Conservation (phyloP, 768 basidiomycete species). For the Mycena vitilis region DNA sequence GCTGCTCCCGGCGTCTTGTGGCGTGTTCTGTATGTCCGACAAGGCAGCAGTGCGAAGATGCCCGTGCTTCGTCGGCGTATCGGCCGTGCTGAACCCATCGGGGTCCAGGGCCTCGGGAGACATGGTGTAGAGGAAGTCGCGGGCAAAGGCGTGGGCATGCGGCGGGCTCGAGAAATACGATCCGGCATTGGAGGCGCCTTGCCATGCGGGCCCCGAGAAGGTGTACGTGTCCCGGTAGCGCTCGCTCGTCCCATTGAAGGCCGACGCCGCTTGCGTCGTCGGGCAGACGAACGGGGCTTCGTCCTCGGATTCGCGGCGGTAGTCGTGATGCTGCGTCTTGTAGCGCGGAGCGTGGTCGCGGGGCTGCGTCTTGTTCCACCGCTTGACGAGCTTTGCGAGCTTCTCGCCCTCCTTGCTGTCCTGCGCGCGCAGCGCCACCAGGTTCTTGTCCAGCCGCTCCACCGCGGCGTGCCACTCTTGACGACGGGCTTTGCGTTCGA, state of each 20-base stretch:
- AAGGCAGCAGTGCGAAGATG: slow-evolving; percentile 1
- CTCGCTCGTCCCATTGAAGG: slow-evolving; percentile 25
- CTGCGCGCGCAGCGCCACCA: slow-evolving; percentile 17
- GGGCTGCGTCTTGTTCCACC: slow-evolving; percentile 19
- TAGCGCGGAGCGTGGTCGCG: neutral
- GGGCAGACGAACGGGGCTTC: slow-evolving; percentile 19
- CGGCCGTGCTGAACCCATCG: neutral
- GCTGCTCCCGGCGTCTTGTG: neutral
- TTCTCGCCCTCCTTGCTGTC: slow-evolving; percentile 22
- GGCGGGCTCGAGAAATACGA: slow-evolving; percentile 15
- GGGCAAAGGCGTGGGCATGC: neutral
- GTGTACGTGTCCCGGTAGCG: slow-evolving; percentile 29
- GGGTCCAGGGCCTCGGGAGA: slow-evolving; percentile 21
- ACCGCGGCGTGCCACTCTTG: slow-evolving; percentile 11
- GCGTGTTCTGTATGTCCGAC: slow-evolving; percentile 19
- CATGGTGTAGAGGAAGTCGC: slow-evolving; percentile 11
- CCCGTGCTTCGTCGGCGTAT: slow-evolving; percentile 11
- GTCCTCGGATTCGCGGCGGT: neutral
- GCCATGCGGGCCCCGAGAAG: slow-evolving; percentile 17
- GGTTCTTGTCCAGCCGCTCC: slow-evolving; percentile 3
- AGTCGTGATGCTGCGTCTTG: neutral
- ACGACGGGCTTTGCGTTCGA: slow-evolving; percentile 17
- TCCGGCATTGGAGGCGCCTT: neutral
- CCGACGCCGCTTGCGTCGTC: slow-evolving; percentile 23
- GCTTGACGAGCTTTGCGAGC: slow-evolving; percentile 25